These are phyloP conservation scores for Tilletia walkeri DNA, from an alignment of 1,284 basidiomycete genomes.

Conservation along the genomic window DNA sequence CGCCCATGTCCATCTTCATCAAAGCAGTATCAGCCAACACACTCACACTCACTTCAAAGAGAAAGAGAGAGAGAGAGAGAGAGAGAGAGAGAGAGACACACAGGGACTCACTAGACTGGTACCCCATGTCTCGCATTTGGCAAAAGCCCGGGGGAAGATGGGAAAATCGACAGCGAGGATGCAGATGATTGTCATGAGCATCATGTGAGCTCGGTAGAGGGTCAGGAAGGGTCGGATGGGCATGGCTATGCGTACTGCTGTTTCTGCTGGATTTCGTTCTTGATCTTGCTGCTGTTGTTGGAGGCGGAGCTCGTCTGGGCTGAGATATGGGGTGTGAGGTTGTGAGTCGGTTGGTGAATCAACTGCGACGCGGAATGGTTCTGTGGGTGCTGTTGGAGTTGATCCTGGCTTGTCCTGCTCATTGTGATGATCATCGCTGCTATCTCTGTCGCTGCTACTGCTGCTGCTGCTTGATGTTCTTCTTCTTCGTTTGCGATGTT, in stretches of 20 bases:
- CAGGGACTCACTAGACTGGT: constrained; percentile 63
- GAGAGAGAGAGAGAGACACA: background rate
- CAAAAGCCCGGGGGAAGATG: constrained; percentile 80
- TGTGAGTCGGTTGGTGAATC: constrained; percentile 40
- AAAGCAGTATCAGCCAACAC: background rate
- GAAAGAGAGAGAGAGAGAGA: background rate
- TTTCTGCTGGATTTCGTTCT: constrained; percentile 8
- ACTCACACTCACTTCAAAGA: no score
- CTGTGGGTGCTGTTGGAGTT: constrained; percentile 24
- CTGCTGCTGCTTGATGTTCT: constrained; percentile 18
- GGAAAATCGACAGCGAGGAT: constrained; percentile 94
- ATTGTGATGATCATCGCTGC: no score
- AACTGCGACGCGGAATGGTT: constrained; percentile 39
- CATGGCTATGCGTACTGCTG: background rate
- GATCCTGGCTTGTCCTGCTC: no score
- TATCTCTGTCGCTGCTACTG: background rate
- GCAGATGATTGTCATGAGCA: constrained; percentile 83
- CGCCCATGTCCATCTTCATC: constrained; percentile 85
- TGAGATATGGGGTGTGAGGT: constrained; percentile 35
- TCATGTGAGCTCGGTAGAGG: constrained; percentile 89
- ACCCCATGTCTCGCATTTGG: constrained; percentile 92
- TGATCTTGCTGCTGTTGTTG: background rate
- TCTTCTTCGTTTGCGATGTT: background rate
- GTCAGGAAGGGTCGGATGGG: constrained; percentile 66
- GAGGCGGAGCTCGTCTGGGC: constrained; percentile 20